phyloP scores from a whole-genome alignment of 1,139 yeast genomes.

The Zygoascus sp. region DNA sequence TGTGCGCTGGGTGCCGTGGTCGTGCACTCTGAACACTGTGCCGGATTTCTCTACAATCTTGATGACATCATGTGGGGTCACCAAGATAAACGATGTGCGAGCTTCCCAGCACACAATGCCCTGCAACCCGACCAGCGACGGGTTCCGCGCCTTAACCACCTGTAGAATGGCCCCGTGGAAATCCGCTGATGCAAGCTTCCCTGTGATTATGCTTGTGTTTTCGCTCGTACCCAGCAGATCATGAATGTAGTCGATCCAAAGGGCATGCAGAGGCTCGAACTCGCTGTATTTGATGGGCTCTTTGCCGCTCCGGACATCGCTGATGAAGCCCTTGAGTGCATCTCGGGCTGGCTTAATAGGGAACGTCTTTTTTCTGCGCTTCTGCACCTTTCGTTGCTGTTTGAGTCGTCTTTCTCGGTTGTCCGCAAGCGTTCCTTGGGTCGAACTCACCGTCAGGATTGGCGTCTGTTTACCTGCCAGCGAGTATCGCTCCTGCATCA shows the following conservation, averaged over 20 bases:
- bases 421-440: conserved; percentile 31
- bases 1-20: conserved; percentile 32
- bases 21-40: conserved; percentile 49
- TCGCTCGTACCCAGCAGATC: conserved; percentile 41
- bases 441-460: conserved; percentile 45
- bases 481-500: conserved; percentile 55
- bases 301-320: conserved; percentile 13
- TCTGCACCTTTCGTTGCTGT: conserved; percentile 18
- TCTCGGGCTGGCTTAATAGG: conserved; percentile 11
- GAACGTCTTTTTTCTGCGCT: conserved; percentile 2
- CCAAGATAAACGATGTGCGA: conserved; percentile 66
- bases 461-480: conserved; percentile 57
- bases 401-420: conserved; percentile 21
- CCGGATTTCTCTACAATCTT: conserved; percentile 51
- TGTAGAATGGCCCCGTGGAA: conserved; percentile 69
- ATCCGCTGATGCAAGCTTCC: conserved; percentile 71
- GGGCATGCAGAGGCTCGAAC: conserved; percentile 46
- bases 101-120: conserved; percentile 91
- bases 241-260: conserved; percentile 62
- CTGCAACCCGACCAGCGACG: conserved; percentile 53
- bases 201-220: conserved; percentile 21
- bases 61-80: conserved; percentile 27
- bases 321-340: conserved; percentile 17
- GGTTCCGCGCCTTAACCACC: conserved; percentile 56
- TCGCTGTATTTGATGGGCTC: conserved; percentile 39